phyloP scores from a whole-genome alignment of 2,329 filamentous ascomycete species.

The Hypomyces rosellus region DNA sequence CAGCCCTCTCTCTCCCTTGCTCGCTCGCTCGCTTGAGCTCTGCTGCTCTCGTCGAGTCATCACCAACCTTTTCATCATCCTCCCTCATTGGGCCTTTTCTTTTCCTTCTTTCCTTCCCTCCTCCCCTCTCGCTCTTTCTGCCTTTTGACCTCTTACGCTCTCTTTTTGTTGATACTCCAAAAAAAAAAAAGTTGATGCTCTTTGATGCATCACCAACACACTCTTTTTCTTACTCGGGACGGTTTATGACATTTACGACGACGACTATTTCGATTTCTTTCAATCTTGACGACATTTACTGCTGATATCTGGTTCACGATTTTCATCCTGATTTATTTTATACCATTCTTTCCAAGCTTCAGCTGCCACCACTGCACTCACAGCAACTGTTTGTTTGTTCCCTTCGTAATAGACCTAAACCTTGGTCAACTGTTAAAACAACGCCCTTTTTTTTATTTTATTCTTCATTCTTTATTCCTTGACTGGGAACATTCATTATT shows the following conservation, averaged over 20 bases:
- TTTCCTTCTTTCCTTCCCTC: background rate
- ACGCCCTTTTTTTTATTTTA: background rate
- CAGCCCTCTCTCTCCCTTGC: background rate
- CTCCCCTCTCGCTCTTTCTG: background rate
- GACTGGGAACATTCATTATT: background rate
- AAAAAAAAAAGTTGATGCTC: background rate
- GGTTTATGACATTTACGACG: background rate
- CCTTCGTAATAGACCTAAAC: background rate
- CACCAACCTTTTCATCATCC: background rate
- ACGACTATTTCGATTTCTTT: background rate
- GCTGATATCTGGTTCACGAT: background rate
- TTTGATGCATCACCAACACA: background rate
- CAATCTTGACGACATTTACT: background rate
- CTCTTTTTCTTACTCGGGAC: background rate
- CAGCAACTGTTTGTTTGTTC: background rate
- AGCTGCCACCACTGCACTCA: background rate
- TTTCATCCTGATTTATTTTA: background rate
- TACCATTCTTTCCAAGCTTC: background rate
- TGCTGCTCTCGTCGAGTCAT: background rate
- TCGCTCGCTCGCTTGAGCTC: background rate
- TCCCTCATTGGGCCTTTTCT: background rate
- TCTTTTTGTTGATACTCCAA: background rate
- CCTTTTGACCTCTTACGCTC: background rate
- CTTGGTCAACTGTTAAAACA: background rate
- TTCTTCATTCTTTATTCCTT: background rate